These are phyloP conservation scores for Daldinia caldariorum DNA, from an alignment of 495 filamentous ascomycete genomes.

Conservation along the genomic window DNA sequence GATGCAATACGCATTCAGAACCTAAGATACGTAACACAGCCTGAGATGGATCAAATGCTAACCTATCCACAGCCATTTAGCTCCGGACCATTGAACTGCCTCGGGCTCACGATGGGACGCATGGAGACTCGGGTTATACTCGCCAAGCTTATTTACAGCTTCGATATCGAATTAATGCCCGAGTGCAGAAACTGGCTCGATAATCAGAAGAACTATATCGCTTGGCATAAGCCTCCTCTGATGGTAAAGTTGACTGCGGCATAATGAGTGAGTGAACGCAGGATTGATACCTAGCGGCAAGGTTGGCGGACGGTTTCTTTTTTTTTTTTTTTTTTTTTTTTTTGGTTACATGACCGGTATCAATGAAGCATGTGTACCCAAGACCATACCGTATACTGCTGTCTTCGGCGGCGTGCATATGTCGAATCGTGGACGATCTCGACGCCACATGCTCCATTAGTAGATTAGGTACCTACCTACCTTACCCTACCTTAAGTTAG, in stretches of 20 bases:
- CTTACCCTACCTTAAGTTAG: too few relatives aligned
- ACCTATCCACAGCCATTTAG: conserved; percentile 55
- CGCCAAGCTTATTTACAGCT: conserved; percentile 60
- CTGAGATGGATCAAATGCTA: neutral
- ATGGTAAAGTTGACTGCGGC: conserved; percentile 35
- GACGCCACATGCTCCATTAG: neutral
- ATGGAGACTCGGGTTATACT: conserved; percentile 61
- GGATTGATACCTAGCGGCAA: neutral
- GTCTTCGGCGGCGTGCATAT: conserved; percentile 15
- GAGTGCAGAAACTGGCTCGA: conserved; percentile 49
- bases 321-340: too few relatives aligned
- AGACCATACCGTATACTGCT: neutral
- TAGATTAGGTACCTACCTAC: neutral
- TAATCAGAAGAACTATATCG: conserved; percentile 40
- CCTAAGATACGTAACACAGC: neutral
- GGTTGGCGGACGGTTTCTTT: neutral
- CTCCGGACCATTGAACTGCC: conserved; percentile 60
- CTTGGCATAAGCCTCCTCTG: conserved; percentile 47
- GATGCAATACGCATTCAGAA: neutral
- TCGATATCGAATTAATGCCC: conserved; percentile 58
- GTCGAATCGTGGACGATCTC: neutral
- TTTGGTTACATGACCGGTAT: too few relatives aligned
- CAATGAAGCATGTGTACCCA: neutral
- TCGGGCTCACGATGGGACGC: conserved; percentile 60
- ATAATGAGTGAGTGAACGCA: neutral